Percentiles rank a stretch among this genome's conserved stretches.
Evolutionary conservation across 179 eudicot genomes (phyloP).

Genomic region (Silene noctiflora): DNA sequence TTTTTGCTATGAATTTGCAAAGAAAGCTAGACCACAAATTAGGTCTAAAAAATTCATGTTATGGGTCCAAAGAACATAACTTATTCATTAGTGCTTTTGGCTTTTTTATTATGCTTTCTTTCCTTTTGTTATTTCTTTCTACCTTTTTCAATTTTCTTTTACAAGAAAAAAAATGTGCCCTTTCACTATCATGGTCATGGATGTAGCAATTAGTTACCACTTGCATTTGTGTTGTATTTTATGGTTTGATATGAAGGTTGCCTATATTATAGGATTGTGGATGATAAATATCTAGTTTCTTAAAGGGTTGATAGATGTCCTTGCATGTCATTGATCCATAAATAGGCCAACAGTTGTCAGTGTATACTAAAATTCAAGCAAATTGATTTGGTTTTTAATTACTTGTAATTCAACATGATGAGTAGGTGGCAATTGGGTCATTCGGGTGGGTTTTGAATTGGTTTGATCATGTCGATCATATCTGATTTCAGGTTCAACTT

Average conservation of each 20-base stretch:
- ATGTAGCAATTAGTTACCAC: conserved; percentile 18
- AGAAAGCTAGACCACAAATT: conserved; percentile 43
- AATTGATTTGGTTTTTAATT: too few relatives aligned
- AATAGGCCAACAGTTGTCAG: not conserved
- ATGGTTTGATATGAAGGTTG: not conserved
- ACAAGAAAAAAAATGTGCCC: conserved; percentile 25
- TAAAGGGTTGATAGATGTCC: not conserved
- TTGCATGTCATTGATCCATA: not conserved
- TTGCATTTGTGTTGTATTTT: not conserved
- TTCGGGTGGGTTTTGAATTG: too few relatives aligned
- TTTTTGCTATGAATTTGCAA: conserved; percentile 23
- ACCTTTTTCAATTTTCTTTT: conserved; percentile 25
- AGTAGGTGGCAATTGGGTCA: too few relatives aligned
- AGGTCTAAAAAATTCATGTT: conserved; percentile 20
- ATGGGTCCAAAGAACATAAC: conserved; percentile 32
- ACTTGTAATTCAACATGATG: too few relatives aligned
- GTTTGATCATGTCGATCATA: too few relatives aligned
- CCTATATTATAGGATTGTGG: conserved; percentile 15
- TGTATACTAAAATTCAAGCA: too few relatives aligned
- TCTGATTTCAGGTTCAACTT: too few relatives aligned
- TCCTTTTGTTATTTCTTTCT: not conserved
- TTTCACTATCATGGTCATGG: conserved; percentile 31
- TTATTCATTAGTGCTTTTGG: conserved; percentile 30
- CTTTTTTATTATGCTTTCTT: not conserved
- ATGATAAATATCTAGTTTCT: conserved; percentile 11